Percentiles rank a stretch among this genome's conserved stretches.
Evolutionary conservation across 805 yeast genomes (phyloP).

Genomic region (Middelhovenomyces tepae): DNA sequence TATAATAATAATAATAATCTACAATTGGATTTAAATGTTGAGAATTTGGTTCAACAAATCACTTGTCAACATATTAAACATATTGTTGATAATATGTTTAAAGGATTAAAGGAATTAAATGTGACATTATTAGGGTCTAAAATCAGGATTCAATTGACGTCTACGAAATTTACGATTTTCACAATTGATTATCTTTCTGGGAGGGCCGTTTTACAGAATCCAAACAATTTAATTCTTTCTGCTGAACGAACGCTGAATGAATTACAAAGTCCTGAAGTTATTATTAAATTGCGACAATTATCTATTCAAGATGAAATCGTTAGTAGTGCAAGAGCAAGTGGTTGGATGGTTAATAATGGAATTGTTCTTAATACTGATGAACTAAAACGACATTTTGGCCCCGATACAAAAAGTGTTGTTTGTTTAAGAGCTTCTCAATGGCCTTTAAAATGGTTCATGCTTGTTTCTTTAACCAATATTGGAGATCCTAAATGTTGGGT

Average conservation of each 20-base stretch:
- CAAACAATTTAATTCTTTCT: constrained; percentile 32
- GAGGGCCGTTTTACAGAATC: constrained; percentile 27
- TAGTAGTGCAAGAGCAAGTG: constrained; percentile 51
- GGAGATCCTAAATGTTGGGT: constrained; percentile 25
- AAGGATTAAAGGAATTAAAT: constrained; percentile 1
- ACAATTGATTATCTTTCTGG: constrained; percentile 20
- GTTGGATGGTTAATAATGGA: constrained; percentile 57
- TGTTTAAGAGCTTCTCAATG: constrained; percentile 28
- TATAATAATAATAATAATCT: constrained; percentile 26
- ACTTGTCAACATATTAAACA: constrained; percentile 34
- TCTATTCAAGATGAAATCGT: constrained; percentile 43
- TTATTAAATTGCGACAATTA: constrained; percentile 42
- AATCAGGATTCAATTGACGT: constrained; percentile 15
- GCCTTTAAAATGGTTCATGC: constrained; percentile 34
- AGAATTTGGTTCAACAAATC: constrained; percentile 30
- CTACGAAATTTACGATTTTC: constrained; percentile 13
- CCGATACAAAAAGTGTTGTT: constrained; percentile 17
- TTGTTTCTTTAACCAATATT: constrained; percentile 25
- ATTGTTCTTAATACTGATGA: constrained; percentile 44
- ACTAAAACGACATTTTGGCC: constrained; percentile 24
- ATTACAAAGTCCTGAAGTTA: constrained; percentile 20
- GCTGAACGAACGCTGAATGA: constrained; percentile 27
- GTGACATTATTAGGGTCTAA: constrained; percentile 7
- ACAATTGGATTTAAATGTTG: constrained; percentile 26
- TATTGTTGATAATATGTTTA: constrained; percentile 20